Evolutionary conservation across 108 stramenopile species (phyloP).

Genomic region (Nannochloropsis salina): DNA sequence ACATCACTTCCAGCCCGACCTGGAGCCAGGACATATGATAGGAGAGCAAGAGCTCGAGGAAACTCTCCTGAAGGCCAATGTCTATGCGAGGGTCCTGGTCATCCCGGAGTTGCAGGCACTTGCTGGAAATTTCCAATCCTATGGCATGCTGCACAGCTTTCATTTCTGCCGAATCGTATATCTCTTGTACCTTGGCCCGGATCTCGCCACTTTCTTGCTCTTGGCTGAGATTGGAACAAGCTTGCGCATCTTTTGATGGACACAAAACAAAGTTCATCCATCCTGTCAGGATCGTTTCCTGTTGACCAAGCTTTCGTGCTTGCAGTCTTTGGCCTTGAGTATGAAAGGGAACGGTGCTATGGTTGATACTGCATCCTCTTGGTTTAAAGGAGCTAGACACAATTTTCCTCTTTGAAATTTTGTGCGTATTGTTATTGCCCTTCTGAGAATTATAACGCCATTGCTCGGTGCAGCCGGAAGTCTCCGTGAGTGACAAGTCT

Average conservation of each 20-base stretch:
- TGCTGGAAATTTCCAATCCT: neutral
- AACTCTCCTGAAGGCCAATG: neutral
- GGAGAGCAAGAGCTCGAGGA: slow-evolving; percentile 18
- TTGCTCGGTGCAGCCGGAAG: no score
- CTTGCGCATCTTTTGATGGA: neutral
- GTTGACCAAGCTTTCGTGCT: neutral
- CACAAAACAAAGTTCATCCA: neutral
- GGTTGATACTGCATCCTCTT: no score
- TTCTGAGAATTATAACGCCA: no score
- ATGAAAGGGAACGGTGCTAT: no score
- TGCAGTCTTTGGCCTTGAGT: no score
- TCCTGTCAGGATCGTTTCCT: neutral
- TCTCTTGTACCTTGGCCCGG: neutral
- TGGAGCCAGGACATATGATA: neutral
- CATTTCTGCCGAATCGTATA: neutral
- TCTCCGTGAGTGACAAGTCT: no score
- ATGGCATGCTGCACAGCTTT: neutral
- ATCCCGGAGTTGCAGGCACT: neutral
- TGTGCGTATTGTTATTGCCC: no score
- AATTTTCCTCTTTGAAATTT: no score
- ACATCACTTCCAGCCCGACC: slow-evolving; percentile 16
- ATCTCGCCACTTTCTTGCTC: neutral
- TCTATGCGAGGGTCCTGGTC: neutral
- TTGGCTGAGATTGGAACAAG: neutral
- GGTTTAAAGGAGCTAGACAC: no score